Percentiles rank a stretch among this genome's conserved stretches.
Conservation (phyloP, 352 stramenopile species). For the Phytophthora melonis region DNA sequence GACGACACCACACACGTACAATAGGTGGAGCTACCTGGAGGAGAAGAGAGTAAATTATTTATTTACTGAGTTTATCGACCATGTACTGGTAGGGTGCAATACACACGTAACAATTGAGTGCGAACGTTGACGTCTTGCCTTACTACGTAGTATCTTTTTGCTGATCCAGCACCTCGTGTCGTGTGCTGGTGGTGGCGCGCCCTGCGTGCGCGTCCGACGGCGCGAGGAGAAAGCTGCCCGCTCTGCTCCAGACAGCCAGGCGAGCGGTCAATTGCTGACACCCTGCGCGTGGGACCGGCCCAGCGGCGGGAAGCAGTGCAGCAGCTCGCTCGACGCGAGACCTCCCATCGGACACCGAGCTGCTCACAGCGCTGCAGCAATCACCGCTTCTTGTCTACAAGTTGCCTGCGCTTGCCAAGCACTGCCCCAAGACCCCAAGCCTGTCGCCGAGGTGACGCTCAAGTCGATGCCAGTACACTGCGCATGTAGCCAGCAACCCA, state of each 20-base stretch:
- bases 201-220: conserved; percentile 4
- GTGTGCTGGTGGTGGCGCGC: background rate
- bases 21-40: conserved; percentile 36
- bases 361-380: background rate
- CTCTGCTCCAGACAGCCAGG: conserved; percentile 26
- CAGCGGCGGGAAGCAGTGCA: conserved; percentile 7
- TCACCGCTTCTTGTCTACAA: background rate
- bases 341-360: background rate
- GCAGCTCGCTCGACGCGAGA: background rate
- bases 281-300: conserved; percentile 14
- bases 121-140: background rate
- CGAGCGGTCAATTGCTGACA: conserved; percentile 24
- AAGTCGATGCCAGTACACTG: no score
- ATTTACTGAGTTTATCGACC: conserved; percentile 51
- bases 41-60: conserved; percentile 50
- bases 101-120: conserved; percentile 35
- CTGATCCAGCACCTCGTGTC: conserved; percentile 11
- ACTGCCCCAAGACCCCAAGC: no score
- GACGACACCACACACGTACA: conserved; percentile 48
- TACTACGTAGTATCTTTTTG: background rate
- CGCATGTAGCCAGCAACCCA: no score
- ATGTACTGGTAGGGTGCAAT: conserved; percentile 36
- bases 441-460: no score
- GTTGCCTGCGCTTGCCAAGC: background rate
- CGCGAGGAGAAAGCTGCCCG: conserved; percentile 30